phyloP scores from a whole-genome alignment of 352 stramenopile genomes.

The Aphanomyces astaci region DNA sequence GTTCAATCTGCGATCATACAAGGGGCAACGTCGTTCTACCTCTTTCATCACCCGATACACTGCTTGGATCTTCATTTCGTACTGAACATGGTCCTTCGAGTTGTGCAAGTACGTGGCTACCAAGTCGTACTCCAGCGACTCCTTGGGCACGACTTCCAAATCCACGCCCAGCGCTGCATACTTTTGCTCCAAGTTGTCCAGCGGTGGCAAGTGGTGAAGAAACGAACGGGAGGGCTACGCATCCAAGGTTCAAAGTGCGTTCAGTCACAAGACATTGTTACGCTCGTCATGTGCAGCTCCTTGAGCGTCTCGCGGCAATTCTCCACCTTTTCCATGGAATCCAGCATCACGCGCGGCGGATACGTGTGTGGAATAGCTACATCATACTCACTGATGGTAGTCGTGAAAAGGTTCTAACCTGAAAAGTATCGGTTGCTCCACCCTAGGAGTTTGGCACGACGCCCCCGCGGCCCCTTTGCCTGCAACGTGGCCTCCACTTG shows the following conservation, averaged over 20 bases:
- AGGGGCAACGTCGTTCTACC: too few species aligned
- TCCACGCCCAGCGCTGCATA: background rate
- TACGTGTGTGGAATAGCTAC: background rate
- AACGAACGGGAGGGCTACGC: background rate
- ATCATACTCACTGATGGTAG: background rate
- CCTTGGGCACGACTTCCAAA: background rate
- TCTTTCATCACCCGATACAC: slow-evolving; percentile 6
- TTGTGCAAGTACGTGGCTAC: slow-evolving; percentile 16
- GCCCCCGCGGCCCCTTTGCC: background rate
- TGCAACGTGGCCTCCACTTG: background rate
- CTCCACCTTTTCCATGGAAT: background rate
- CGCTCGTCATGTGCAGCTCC: background rate
- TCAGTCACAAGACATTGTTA: background rate
- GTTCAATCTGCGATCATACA: too few species aligned
- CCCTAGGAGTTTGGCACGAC: background rate
- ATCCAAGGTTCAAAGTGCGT: too few species aligned
- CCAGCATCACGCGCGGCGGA: background rate
- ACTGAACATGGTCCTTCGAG: slow-evolving; percentile 12
- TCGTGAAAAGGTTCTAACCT: background rate
- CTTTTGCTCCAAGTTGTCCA: background rate
- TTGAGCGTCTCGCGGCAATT: slow-evolving; percentile 1
- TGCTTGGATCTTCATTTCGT: background rate
- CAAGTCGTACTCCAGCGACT: background rate
- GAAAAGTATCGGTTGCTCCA: background rate
- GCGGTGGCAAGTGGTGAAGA: background rate